Conservation (phyloP, 805 yeast genomes). For the Yamadazyma sp. region DNA sequence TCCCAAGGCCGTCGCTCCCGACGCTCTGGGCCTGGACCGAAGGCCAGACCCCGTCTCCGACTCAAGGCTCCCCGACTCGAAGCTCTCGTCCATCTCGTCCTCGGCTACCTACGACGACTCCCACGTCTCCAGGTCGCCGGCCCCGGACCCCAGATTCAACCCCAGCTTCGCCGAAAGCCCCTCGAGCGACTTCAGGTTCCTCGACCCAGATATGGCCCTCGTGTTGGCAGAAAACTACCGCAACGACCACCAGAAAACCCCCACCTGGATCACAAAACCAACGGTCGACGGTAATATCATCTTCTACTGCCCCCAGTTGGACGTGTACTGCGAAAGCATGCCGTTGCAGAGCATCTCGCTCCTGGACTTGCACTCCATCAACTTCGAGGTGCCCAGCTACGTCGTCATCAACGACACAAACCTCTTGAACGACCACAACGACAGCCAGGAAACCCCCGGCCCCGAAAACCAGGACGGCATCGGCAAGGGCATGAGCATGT, state of each 20-base stretch:
- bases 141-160: conserved; percentile 4
- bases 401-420: conserved; percentile 10
- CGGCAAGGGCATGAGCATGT: conserved; percentile 12
- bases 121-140: neutral
- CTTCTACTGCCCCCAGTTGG: conserved; percentile 60
- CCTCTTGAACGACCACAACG: conserved; percentile 1
- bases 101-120: conserved; percentile 5
- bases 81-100: conserved; percentile 6
- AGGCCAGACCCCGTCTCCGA: neutral
- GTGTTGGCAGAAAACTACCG: conserved; percentile 24
- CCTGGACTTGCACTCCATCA: conserved; percentile 18
- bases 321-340: conserved; percentile 56
- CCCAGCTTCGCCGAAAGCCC: conserved; percentile 8
- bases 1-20: neutral
- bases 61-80: neutral
- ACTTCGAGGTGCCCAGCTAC: conserved; percentile 27
- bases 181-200: conserved; percentile 6
- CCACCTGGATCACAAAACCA: conserved; percentile 61
- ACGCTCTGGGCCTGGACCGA: too few species aligned
- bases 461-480: neutral
- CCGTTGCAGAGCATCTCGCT: conserved; percentile 46
- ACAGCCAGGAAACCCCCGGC: neutral
- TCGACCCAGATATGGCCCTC: conserved; percentile 31
- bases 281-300: conserved; percentile 54
- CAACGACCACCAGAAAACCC: conserved; percentile 17